Evolutionary conservation across 495 filamentous ascomycete genomes (phyloP), one percentile per base, ranked within the genome.

Genomic region (Tuber umbilicatum): DNA sequence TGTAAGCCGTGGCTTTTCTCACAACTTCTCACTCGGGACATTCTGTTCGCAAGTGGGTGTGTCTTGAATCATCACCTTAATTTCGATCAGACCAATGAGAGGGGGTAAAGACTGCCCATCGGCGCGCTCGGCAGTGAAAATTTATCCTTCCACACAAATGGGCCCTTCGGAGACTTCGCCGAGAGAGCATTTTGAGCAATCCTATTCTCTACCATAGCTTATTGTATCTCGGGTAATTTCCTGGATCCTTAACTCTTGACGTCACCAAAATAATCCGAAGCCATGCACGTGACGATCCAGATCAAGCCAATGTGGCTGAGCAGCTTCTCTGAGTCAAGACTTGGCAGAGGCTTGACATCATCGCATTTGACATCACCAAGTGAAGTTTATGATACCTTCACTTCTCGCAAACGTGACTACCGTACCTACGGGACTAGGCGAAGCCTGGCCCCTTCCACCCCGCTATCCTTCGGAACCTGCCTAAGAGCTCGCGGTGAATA

Each of bases 401-500:
- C 27, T 17, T 31, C 27, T n/a, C 10, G 55, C 14, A 64, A 19
- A 35, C 27, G 55, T 35, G 27, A 64, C 27, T 17, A 35, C 55
- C 27, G 27, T 35, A 64, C 14, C 55, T 19, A 64, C 55, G 14
- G 55, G 55, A 64, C 27, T 64, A 17, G 14, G 27, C 55, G 27
- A 31, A 35, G 27, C 55, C 16, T 5, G 50, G 50, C n/a, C 50
- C n/a, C 10, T 60, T 60, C 10, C n/a, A 27, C 50, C 12, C 10
- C 14, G 55, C 55, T 35, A 17, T 27, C 27, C 27, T 12, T 27
- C 55, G 55, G 55, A 64, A 17, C 27, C 55, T 35, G 55, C 39
- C 50, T 17, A 73, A 35, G 16, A 7, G 70, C 41, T 42, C 31
- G 77, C 72, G 68, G 91, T 92, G 90, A 89, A 91, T 76, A 89